A percentile compares a stretch with the other conserved stretches of the same genome.
These are phyloP conservation scores for Penicillium goetzii DNA, from an alignment of 495 filamentous ascomycete genomes.

Conservation along the genomic window DNA sequence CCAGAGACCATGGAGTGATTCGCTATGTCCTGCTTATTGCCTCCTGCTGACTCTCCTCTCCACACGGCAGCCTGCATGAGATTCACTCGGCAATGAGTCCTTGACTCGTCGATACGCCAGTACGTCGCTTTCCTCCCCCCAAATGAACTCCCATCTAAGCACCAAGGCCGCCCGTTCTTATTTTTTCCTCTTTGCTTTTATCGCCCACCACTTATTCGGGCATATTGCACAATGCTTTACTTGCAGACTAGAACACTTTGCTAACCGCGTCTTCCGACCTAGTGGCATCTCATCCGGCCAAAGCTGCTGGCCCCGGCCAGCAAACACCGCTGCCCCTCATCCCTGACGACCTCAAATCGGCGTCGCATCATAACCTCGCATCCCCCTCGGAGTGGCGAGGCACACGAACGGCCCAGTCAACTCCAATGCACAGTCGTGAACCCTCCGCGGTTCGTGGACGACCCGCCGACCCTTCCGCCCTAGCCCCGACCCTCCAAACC, in stretches of 20 bases:
- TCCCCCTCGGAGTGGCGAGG: conserved; percentile 48
- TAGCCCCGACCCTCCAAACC: conserved; percentile 49
- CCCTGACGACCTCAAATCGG: conserved; percentile 45
- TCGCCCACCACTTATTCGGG: conserved; percentile 12
- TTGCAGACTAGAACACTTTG: background rate
- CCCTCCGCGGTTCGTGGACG: conserved; percentile 50
- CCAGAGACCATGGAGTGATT: conserved; percentile 22
- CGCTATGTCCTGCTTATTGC: conserved; percentile 19
- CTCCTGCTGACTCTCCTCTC: conserved; percentile 21
- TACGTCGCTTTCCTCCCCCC: conserved; percentile 15
- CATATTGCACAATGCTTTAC: background rate
- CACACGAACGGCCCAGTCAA: conserved; percentile 52
- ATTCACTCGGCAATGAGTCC: conserved; percentile 25
- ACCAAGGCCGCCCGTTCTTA: conserved; percentile 3
- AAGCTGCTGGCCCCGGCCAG: conserved; percentile 48
- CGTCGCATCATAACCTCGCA: conserved; percentile 48
- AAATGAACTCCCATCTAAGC: background rate
- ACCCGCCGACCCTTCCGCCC: conserved; percentile 43
- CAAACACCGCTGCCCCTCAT: conserved; percentile 49
- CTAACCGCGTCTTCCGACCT: conserved; percentile 2
- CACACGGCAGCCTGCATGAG: conserved; percentile 27
- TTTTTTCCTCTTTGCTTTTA: background rate
- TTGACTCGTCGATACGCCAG: conserved; percentile 26
- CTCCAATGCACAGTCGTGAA: conserved; percentile 54
- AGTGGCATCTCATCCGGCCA: conserved; percentile 49